A percentile compares a stretch with the other conserved stretches of the same genome.
phyloP scores from a whole-genome alignment of 2,329 filamentous ascomycete species.

The Colletotrichum gigasporum region DNA sequence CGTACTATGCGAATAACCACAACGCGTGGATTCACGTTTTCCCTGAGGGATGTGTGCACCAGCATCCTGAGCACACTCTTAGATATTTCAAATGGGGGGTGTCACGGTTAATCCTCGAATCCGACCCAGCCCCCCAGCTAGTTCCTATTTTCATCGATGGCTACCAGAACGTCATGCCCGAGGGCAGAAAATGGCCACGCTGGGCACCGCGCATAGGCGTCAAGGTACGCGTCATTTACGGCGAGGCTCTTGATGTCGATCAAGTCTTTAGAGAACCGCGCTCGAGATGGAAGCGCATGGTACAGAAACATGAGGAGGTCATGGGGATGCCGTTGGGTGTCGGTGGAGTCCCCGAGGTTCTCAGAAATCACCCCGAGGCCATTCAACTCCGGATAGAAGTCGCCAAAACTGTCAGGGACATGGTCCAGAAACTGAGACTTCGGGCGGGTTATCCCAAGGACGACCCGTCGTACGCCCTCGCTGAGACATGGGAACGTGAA shows the following conservation, averaged over 20 bases:
- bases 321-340: constrained; percentile 35
- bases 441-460: constrained; percentile 80
- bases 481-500: constrained; percentile 79
- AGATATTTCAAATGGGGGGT: constrained; percentile 99
- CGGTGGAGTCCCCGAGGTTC: constrained; percentile 71
- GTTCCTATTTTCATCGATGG: constrained; percentile 96
- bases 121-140: constrained; percentile 85
- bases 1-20: constrained; percentile 74
- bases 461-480: constrained; percentile 78
- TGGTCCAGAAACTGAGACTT: constrained; percentile 81
- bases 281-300: constrained; percentile 76
- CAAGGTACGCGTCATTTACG: constrained; percentile 78
- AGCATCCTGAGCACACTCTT: constrained; percentile 80
- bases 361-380: constrained; percentile 79
- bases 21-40: constrained; percentile 95
- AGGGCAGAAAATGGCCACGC: constrained; percentile 80
- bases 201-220: constrained; percentile 82
- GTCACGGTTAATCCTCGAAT: constrained; percentile 89
- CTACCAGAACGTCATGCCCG: constrained; percentile 87
- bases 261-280: constrained; percentile 81
- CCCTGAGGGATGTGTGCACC: constrained; percentile 93
- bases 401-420: constrained; percentile 78
- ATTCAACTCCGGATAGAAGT: constrained; percentile 78
- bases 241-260: constrained; percentile 79
- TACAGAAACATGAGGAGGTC: constrained; percentile 53